A percentile compares a stretch with the other conserved stretches of the same genome.
phyloP scores from a whole-genome alignment of 2,329 filamentous ascomycete genomes.

The Arachnomyces sp. region DNA sequence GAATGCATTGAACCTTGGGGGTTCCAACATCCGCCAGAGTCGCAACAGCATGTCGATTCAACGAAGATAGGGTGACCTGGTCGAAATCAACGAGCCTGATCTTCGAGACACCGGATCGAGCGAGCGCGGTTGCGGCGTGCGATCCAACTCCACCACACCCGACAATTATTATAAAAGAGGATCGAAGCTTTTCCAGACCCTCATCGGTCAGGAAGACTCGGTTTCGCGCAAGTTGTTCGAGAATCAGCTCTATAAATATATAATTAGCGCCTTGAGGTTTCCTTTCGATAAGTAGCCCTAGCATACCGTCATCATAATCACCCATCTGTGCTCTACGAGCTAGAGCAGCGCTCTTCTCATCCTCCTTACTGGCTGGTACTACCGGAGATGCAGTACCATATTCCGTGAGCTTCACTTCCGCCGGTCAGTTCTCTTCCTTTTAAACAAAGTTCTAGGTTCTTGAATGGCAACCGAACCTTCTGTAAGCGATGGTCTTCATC shows the following conservation, averaged over 20 bases:
- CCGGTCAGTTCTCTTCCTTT: constrained; percentile 25
- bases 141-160: constrained; percentile 93
- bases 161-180: constrained; percentile 79
- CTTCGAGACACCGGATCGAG: constrained; percentile 80
- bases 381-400: constrained; percentile 35
- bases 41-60: constrained; percentile 93
- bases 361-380: constrained; percentile 40
- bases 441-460: neutral
- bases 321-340: constrained; percentile 54
- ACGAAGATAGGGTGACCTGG: constrained; percentile 86
- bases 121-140: constrained; percentile 77
- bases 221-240: constrained; percentile 91
- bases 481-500: constrained; percentile 44
- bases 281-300: neutral
- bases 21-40: constrained; percentile 90
- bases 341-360: constrained; percentile 51
- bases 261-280: constrained; percentile 9
- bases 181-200: constrained; percentile 70
- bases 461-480: constrained; percentile 30
- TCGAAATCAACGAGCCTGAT: constrained; percentile 93
- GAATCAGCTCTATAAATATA: constrained; percentile 61
- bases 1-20: constrained; percentile 81
- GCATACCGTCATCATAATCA: constrained; percentile 55
- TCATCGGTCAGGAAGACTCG: constrained; percentile 80
- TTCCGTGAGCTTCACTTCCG: constrained; percentile 41